Conservation (phyloP, 106 monocot species). For the Dendrobium nobile region DNA sequence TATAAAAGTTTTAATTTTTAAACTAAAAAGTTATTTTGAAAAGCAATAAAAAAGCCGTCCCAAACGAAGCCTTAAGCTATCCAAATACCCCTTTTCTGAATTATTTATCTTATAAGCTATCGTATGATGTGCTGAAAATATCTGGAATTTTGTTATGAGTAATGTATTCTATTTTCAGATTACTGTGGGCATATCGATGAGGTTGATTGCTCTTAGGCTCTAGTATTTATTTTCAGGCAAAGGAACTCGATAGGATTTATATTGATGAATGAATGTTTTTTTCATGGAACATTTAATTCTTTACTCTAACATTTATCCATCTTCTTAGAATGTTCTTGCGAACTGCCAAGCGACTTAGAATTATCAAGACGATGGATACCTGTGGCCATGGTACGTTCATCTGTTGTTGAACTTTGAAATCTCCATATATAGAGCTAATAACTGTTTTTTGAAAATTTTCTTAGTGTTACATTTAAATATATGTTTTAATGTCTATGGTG, state of each 20-base stretch:
- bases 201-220: neutral
- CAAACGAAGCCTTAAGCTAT: neutral
- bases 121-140: neutral
- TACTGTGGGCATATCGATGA: neutral
- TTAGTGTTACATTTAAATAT: no score
- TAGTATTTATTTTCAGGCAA: neutral
- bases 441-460: neutral
- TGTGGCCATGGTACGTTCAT: conserved; percentile 52
- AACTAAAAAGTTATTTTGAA: no score
- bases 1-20: no score
- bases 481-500: no score
- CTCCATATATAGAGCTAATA: neutral
- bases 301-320: neutral
- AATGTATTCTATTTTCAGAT: neutral
- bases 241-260: neutral
- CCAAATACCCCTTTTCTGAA: neutral
- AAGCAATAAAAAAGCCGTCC: no score
- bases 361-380: conserved; percentile 78
- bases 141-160: neutral
- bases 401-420: conserved; percentile 1
- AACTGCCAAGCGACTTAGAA: conserved; percentile 75
- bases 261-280: neutral
- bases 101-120: neutral
- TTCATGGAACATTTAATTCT: neutral
- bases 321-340: conserved; percentile 68